A percentile compares a stretch with the other conserved stretches of the same genome.
Evolutionary conservation across 106 monocot genomes (phyloP).

Genomic region (Xerophyta viscosa): DNA sequence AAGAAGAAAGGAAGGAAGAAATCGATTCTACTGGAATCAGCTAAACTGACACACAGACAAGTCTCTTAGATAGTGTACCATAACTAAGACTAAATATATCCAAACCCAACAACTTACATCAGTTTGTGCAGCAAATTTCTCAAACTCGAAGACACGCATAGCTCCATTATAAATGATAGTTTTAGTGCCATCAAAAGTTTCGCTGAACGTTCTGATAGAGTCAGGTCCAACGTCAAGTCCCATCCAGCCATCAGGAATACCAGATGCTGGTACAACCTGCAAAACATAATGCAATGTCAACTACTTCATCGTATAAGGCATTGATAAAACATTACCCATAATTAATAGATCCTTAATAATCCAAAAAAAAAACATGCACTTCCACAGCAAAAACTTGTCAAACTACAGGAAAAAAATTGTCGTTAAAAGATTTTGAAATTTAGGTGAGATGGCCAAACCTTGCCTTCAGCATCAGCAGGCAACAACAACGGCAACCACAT

Average conservation of each 20-base stretch:
- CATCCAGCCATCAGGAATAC: slow-evolving; percentile 68
- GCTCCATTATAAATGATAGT: slow-evolving; percentile 60
- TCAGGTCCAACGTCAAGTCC: slow-evolving; percentile 68
- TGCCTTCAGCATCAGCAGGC: slow-evolving; percentile 63
- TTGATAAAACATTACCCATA: no score
- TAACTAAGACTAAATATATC: no score
- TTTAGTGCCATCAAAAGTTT: slow-evolving; percentile 29
- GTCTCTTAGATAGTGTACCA: no score
- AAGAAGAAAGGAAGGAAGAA: no score
- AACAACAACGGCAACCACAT: slow-evolving; percentile 53
- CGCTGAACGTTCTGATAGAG: slow-evolving; percentile 35
- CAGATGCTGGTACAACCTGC: slow-evolving; percentile 50
- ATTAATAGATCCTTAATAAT: no score
- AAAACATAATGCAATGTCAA: background rate
- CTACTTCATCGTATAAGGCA: no score
- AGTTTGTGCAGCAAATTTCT: slow-evolving; percentile 52
- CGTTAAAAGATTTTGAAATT: background rate
- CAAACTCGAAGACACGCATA: slow-evolving; percentile 68
- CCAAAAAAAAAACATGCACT: no score
- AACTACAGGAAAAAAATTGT: no score
- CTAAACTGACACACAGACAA: no score
- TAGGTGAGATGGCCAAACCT: slow-evolving; percentile 23
- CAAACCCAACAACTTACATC: slow-evolving; percentile 16
- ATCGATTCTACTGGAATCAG: no score
- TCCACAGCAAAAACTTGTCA: no score